phyloP scores from a whole-genome alignment of 1,284 basidiomycete species.

The Leccinum pachyderme region DNA sequence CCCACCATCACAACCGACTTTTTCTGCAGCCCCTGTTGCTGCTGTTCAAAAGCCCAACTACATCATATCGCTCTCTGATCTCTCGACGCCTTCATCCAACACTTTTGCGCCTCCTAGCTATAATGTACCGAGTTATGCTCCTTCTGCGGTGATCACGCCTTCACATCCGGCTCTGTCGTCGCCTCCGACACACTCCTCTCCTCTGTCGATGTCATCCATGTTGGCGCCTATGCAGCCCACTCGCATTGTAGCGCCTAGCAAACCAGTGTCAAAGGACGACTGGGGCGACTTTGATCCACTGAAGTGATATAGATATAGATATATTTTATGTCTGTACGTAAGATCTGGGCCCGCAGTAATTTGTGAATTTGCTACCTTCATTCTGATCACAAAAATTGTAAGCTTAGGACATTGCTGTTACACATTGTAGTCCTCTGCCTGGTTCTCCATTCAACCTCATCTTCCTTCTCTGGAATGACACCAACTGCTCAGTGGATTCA shows the following conservation, averaged over 20 bases:
- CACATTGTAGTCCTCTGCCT: too few relatives aligned
- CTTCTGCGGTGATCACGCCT: conserved; percentile 20
- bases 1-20: conserved; percentile 16
- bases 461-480: too few relatives aligned
- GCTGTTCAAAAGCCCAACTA: conserved; percentile 50
- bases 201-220: conserved; percentile 48
- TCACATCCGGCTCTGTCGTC: conserved; percentile 29
- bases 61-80: conserved; percentile 42
- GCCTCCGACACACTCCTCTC: conserved; percentile 37
- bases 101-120: conserved; percentile 14
- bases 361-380: too few relatives aligned
- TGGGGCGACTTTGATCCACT: conserved; percentile 81
- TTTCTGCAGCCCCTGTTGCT: conserved; percentile 13
- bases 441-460: too few relatives aligned
- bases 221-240: conserved; percentile 55
- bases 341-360: too few relatives aligned
- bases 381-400: conserved; percentile 1
- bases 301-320: conserved; percentile 19
- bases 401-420: neutral
- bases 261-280: conserved; percentile 53
- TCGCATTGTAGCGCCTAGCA: conserved; percentile 44
- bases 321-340: neutral
- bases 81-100: conserved; percentile 18
- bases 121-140: conserved; percentile 16
- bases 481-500: too few relatives aligned